Base-by-base conservation (phyloP, 2,329 filamentous ascomycete genomes). In the Diaporthe sp. region DNA sequence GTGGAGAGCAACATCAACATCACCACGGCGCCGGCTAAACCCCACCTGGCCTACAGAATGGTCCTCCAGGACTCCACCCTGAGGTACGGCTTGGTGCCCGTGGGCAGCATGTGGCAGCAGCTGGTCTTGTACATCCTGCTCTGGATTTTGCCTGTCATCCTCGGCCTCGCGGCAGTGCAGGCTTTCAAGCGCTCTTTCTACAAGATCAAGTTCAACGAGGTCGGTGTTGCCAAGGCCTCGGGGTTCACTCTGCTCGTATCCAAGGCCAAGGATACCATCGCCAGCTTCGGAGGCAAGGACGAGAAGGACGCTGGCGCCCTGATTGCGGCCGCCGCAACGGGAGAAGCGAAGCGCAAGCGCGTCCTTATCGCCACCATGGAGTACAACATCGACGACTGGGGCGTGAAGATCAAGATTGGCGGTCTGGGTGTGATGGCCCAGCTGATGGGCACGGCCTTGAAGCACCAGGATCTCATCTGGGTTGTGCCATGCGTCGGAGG, bases 381-480 rank as follows among this genome's bases (percentile, higher is more conserved):
- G 81, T 93, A 93, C 82, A 91, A 93, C 76, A 93, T 93, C 75
- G 90, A 92, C 73, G 92, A 93, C 79, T 93, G 92, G 90, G 86
- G 82, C 4, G 91, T 93, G 82, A 93, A 92, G 81, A 91, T 93
- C 82, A 93, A 93, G 83, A 93, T 93, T 68, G 92, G 92, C 74
- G 92, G 92, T 75, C 85, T 93, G 13, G 92, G 92, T 81, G 92
- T 93, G 75, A 93, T 93, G 91, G 91, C 92, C 51, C 90, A 92
- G 79, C 83, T 93, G 2, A 93, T 93, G 91, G 90, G 90, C 27
- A 91, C 92, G 79, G 89, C 91, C 71, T 86, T 93, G 19, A 85
- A 88, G 15, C 90, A 93, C 77, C 88, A 92, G 77, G 88, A 93
- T 79, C 84, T 93, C 1, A 89, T 93, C 76, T 93, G 89, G 89